Evolutionary conservation across 2,329 filamentous ascomycete genomes (phyloP).

Genomic region (Colletotrichum sublineola): DNA sequence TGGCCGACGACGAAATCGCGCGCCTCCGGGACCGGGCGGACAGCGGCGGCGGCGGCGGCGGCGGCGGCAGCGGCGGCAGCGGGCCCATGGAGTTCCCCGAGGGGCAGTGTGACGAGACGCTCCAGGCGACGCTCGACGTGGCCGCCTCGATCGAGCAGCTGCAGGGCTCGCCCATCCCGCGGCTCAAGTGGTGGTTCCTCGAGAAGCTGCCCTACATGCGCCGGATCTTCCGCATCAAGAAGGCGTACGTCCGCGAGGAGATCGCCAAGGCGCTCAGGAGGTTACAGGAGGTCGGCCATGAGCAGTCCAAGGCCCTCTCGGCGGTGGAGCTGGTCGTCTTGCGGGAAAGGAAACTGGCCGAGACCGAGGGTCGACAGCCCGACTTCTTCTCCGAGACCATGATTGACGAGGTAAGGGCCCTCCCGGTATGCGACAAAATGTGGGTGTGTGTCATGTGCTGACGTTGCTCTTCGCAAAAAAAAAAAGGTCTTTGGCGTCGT

Average conservation of each 20-base stretch:
- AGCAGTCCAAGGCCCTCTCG: slow-evolving; percentile 30
- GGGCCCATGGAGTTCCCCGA: slow-evolving; percentile 18
- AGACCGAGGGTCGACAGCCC: slow-evolving; percentile 37
- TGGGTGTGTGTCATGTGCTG: background rate
- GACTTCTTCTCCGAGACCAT: slow-evolving; percentile 29
- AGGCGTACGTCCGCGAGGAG: slow-evolving; percentile 21
- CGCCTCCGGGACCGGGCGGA: background rate
- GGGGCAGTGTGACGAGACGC: slow-evolving; percentile 26
- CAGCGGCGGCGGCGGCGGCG: too few species aligned
- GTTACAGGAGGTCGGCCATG: slow-evolving; percentile 14
- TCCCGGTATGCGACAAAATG: background rate
- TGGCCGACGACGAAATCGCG: slow-evolving; percentile 5
- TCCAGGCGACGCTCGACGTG: slow-evolving; percentile 34
- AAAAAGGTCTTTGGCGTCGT: slow-evolving; percentile 48
- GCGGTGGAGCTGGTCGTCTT: slow-evolving; percentile 40
- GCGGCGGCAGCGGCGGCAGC: background rate
- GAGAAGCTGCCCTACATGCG: slow-evolving; percentile 17
- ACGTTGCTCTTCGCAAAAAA: background rate
- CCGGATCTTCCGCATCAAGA: slow-evolving; percentile 9
- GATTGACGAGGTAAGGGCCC: slow-evolving; percentile 30
- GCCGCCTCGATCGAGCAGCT: slow-evolving; percentile 23
- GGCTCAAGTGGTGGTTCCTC: slow-evolving; percentile 31
- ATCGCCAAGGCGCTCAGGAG: slow-evolving; percentile 33
- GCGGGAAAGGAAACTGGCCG: slow-evolving; percentile 36
- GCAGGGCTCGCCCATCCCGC: slow-evolving; percentile 25